phyloP scores from a whole-genome alignment of 257 asterid species.

The Solanum medicagineum region DNA sequence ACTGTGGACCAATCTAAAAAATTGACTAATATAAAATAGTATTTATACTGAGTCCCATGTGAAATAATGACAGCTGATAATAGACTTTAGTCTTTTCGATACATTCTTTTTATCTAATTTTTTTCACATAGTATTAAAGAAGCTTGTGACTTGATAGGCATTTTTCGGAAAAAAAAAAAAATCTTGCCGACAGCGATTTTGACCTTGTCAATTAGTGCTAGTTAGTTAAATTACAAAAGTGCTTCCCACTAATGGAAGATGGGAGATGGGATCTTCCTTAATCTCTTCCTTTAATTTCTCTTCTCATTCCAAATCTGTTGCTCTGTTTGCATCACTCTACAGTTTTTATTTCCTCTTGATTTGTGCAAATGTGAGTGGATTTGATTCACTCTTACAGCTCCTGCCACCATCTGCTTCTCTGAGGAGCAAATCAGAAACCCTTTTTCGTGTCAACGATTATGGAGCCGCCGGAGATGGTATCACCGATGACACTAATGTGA shows the following conservation, averaged over 20 bases:
- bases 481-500: constrained; percentile 22
- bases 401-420: constrained; percentile 7
- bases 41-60: not conserved
- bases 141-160: not conserved
- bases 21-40: no score
- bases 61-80: not conserved
- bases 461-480: constrained; percentile 32
- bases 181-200: not conserved
- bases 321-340: not conserved
- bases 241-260: not conserved
- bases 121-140: not conserved
- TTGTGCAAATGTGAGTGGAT: constrained; percentile 6
- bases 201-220: not conserved
- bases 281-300: not conserved
- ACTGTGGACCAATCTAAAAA: not conserved
- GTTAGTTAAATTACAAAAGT: not conserved
- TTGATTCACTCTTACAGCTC: constrained; percentile 16
- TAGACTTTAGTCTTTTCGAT: not conserved
- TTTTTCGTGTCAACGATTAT: constrained; percentile 13
- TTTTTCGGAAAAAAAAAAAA: not conserved
- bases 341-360: not conserved
- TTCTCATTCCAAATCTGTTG: not conserved
- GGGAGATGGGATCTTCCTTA: constrained; percentile 2
- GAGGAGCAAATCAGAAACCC: not conserved
- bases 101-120: not conserved